Evolutionary conservation across 768 basidiomycete species (phyloP), one percentile per base, ranked within the genome.

Genomic region (Cystobasidiopsis lactophilus): DNA sequence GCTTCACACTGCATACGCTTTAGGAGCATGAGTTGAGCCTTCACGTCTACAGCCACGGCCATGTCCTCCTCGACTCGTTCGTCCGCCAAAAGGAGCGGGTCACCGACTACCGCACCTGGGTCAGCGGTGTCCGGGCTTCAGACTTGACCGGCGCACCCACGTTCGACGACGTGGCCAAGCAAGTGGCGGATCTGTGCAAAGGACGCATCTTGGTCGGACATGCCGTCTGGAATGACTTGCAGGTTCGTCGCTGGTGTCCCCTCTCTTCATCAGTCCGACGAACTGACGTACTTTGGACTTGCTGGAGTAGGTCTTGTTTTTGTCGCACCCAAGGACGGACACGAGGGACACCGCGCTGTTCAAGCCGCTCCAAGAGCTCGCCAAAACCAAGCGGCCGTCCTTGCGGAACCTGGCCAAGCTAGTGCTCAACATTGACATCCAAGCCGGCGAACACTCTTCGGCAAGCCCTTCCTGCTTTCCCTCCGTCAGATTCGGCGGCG

Each of bases 21-120:
- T 35, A 16, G 33, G 16, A 35, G 9, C 33, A 16, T 16, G 33
- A 7, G 33, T 16, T 35, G 33, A 35, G 7, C n/a, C 33, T 35
- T 35, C 9, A 35, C 33, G 7, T 35, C 33, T 7, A n/a, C n/a
- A 35, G 33, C 21, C 51, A 56, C 55, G 91, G 91, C 0, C 77
- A 73, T 1, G 71, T 82, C 26, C 69, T 80, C 39, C 64, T 93
- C 57, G 89, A 95, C 61, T 80, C 74, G 47, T 88, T 85, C 58
- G 91, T 98, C 30, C 70, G 74, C 48, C 88, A 85, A 63, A 73
- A 78, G 47, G 88, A 93, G 65, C 73, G 74, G 14, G 86, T 95
- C 10, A 80, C 85, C 11, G 91, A 98, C 66, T 95, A 88, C 68
- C 69, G 88, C 52, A 98, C 93, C 0, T 74, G 79, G 67, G 86